phyloP scores from a whole-genome alignment of 371 early-diverging fungal species.

The Batkoa obscura region DNA sequence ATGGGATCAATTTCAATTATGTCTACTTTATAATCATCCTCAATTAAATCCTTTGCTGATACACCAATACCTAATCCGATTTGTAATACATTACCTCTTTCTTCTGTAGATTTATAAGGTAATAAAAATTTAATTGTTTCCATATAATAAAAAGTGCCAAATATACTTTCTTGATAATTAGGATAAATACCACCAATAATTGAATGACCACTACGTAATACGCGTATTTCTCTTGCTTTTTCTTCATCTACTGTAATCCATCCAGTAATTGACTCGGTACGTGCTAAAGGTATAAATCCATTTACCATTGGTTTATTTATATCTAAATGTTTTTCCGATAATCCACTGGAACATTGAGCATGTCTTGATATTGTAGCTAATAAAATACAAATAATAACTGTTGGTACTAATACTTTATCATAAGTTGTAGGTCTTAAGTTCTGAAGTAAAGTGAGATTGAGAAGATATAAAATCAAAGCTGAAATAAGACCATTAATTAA shows the following conservation, averaged over 20 bases:
- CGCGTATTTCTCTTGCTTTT: constrained; percentile 21
- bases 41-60: constrained; percentile 36
- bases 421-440: not conserved
- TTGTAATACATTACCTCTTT: not conserved
- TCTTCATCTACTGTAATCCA: constrained; percentile 45
- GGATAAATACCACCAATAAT: constrained; percentile 54
- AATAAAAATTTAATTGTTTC: constrained; percentile 18
- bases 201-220: constrained; percentile 65
- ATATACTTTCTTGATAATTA: constrained; percentile 38
- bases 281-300: constrained; percentile 23
- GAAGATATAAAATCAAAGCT: not conserved
- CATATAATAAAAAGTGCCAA: constrained; percentile 50
- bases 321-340: not conserved
- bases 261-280: constrained; percentile 47
- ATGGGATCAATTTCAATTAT: constrained; percentile 59
- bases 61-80: constrained; percentile 61
- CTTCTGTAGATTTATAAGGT: not conserved
- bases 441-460: constrained; percentile 1
- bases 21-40: constrained; percentile 32
- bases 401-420: not conserved
- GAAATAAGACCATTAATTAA: not conserved
- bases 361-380: constrained; percentile 10
- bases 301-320: too few relatives aligned
- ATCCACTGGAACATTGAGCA: constrained; percentile 4
- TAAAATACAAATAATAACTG: not conserved